phyloP scores from a whole-genome alignment of 1,284 basidiomycete species.

The Ganoderma boninense region DNA sequence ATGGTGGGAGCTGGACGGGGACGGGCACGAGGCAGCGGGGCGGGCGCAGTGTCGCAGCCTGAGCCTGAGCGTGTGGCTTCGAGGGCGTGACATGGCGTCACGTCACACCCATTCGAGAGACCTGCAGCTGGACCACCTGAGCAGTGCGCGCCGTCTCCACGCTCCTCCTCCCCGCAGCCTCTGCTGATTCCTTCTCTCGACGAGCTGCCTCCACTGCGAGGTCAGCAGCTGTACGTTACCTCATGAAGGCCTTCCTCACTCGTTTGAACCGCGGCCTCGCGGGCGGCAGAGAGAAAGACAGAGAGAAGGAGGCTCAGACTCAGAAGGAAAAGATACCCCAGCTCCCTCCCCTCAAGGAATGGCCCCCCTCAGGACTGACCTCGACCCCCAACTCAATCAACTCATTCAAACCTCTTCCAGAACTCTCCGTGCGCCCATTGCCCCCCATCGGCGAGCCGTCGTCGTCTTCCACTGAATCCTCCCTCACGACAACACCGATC shows the following conservation, averaged over 20 bases:
- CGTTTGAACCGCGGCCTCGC: conserved; percentile 74
- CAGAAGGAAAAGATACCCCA: conserved; percentile 72
- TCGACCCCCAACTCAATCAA: conserved; percentile 57
- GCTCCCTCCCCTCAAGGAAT: conserved; percentile 61
- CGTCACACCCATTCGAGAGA: conserved; percentile 11
- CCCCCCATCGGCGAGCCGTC: conserved; percentile 56
- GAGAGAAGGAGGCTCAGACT: conserved; percentile 55
- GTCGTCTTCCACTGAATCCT: conserved; percentile 41
- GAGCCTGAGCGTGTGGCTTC: neutral
- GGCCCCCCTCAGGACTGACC: conserved; percentile 58
- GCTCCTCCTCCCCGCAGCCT: conserved; percentile 33
- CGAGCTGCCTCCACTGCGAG: conserved; percentile 30
- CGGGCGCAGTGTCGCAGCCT: neutral
- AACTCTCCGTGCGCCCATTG: conserved; percentile 59
- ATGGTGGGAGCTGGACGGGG: conserved; percentile 19
- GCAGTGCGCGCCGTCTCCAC: conserved; percentile 37
- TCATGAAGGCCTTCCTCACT: conserved; percentile 83
- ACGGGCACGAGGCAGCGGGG: conserved; percentile 31
- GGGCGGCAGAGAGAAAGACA: conserved; percentile 60
- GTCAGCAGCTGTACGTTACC: conserved; percentile 27
- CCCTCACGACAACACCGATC: conserved; percentile 46
- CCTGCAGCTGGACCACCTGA: conserved; percentile 12
- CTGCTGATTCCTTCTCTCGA: conserved; percentile 18
- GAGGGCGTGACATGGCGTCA: conserved; percentile 8
- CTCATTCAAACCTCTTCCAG: conserved; percentile 75